Evolutionary conservation across 1,284 basidiomycete genomes (phyloP).

Genomic region (Moesziomyces aphidis): DNA sequence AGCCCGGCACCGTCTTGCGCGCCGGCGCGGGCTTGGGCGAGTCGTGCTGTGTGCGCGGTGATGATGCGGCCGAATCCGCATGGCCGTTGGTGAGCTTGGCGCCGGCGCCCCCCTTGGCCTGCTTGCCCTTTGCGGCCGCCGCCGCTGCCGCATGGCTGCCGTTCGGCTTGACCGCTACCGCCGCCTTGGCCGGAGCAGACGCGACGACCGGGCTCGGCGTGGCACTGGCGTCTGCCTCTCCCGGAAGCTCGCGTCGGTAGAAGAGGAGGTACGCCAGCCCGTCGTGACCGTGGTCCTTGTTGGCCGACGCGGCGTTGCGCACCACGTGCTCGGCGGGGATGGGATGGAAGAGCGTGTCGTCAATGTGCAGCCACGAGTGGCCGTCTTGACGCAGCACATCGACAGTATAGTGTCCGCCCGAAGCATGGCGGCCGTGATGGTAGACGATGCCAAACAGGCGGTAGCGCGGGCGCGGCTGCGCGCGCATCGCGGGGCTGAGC

Average conservation of each 20-base stretch:
- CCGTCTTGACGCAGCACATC: constrained; percentile 85
- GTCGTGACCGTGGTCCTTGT: constrained; percentile 62
- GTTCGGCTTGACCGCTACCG: constrained; percentile 2
- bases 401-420: constrained; percentile 95
- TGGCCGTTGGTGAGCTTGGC: constrained; percentile 14
- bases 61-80: constrained; percentile 21
- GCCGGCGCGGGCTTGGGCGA: constrained; percentile 12
- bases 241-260: constrained; percentile 72
- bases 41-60: constrained; percentile 22
- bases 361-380: constrained; percentile 86
- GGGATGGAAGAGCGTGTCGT: constrained; percentile 79
- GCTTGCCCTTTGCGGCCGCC: constrained; percentile 15
- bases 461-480: constrained; percentile 74
- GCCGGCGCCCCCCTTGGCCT: constrained; percentile 11
- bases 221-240: constrained; percentile 17
- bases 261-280: constrained; percentile 85
- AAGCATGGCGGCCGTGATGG: constrained; percentile 90
- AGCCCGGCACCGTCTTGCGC: constrained; percentile 32
- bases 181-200: constrained; percentile 1
- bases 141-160: constrained; percentile 10
- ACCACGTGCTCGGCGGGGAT: constrained; percentile 83
- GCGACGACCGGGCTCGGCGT: not conserved
- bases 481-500: constrained; percentile 48
- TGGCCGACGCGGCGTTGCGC: constrained; percentile 67
- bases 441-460: constrained; percentile 91